Base-by-base conservation (phyloP, 1,284 basidiomycete species). In the Austroboletus novae-zelandiae region DNA sequence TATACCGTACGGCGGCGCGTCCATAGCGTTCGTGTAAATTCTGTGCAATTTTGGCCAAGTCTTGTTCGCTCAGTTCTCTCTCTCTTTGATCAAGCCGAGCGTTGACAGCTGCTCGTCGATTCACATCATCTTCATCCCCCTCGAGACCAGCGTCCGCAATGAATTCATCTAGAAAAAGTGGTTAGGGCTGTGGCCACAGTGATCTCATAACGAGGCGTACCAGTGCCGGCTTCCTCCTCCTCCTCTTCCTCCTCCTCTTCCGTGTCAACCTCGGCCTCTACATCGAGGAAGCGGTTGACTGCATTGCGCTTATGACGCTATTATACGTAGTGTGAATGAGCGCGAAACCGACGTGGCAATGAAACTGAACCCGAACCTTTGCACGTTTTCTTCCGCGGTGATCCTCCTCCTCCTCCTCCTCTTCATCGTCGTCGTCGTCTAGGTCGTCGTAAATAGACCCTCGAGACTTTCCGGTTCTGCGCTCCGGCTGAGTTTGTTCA, bases 171-270 rank as follows among this genome's bases (percentile, higher is more conserved):
- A 53, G 15, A 41, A 9, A 11, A 45, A 47, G 57, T 8, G 47
- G 51, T 59, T 44, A 58, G 43, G 20, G 51, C 40, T 52, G 46
- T 43, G 41, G 27, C 13, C n/a, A 43, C 35, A n/a, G 9, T 11
- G 3, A 45, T 29, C 23, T 3, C 5, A 45, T 34, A 40, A 29
- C 17, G 31, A 44, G 34, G 70, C 79, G 34, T 51, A 90, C 91
- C 89, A 58, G 77, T 81, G 18, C 77, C 84, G 56, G 81, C 83
- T 54, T 93, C 92, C 32, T 90, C 91, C 20, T 95, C 94, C 9
- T 95, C 94, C 18, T 95, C 94, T 8, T 95, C 94, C 45, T 97
- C 95, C 48, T 98, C 95, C 25, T 96, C 94, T 48, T 98, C 95
- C 45, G 93, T 91, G 60, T 91, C 91, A 29, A 94, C 91, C 64